Conservation (phyloP, 495 filamentous ascomycete genomes). For the Massariosphaeria phaeospora region DNA sequence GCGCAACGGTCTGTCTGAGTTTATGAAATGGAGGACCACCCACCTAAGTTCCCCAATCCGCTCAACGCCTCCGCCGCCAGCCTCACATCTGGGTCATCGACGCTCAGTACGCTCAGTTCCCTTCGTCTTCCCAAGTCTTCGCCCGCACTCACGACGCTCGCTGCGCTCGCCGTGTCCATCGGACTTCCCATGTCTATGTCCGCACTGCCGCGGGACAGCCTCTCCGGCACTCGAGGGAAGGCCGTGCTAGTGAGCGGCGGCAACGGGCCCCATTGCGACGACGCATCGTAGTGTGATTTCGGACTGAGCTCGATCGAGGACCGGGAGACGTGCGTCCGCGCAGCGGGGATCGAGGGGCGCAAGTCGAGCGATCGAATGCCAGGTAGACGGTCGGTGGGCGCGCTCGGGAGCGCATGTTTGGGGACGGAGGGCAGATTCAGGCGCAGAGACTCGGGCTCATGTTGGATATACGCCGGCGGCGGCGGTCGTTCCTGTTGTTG, state of each 20-base stretch:
- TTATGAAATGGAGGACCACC: background rate
- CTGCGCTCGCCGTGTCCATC: conserved; percentile 27
- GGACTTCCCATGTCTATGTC: conserved; percentile 30
- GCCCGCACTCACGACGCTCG: conserved; percentile 24
- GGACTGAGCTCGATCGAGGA: conserved; percentile 10
- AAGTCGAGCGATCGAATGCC: conserved; percentile 35
- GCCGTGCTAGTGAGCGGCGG: conserved; percentile 15
- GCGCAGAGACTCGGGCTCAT: conserved; percentile 32
- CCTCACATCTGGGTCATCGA: conserved; percentile 78
- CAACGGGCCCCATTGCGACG: conserved; percentile 9
- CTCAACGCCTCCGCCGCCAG: conserved; percentile 82
- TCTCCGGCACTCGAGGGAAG: conserved; percentile 22
- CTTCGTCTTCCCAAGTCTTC: conserved; percentile 7
- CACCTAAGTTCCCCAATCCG: conserved; percentile 72
- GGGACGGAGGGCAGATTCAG: conserved; percentile 38
- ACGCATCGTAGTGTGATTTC: background rate
- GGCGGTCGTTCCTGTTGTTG: conserved; percentile 30
- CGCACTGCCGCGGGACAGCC: background rate
- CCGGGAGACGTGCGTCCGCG: conserved; percentile 1
- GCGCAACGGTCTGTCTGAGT: background rate
- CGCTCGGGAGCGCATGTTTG: conserved; percentile 13
- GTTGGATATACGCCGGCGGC: conserved; percentile 37
- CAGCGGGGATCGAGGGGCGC: conserved; percentile 15
- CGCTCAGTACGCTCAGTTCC: conserved; percentile 47
- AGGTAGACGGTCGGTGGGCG: conserved; percentile 22